A percentile compares a stretch with the other conserved stretches of the same genome.
These are phyloP conservation scores for Ascochyta viciae-villosae DNA, from an alignment of 2,329 filamentous ascomycete species.

Conservation along the genomic window DNA sequence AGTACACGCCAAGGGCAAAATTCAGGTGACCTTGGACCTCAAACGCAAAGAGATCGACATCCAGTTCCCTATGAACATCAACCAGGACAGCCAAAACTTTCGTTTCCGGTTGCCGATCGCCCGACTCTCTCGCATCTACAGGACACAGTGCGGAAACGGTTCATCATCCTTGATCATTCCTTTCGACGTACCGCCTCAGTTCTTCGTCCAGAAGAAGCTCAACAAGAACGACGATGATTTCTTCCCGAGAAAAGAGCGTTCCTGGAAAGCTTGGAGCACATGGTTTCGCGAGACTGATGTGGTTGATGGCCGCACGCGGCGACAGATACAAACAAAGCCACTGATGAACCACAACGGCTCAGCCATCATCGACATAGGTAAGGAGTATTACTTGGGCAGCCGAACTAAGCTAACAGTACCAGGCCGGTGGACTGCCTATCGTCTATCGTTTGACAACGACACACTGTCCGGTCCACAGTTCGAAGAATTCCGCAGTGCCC, in stretches of 20 bases:
- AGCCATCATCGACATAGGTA: slow-evolving; percentile 67
- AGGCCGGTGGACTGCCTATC: slow-evolving; percentile 70
- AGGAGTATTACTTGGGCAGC: slow-evolving; percentile 6
- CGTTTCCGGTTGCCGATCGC: slow-evolving; percentile 56
- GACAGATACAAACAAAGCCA: slow-evolving; percentile 28
- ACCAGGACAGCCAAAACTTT: slow-evolving; percentile 35
- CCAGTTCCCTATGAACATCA: slow-evolving; percentile 50
- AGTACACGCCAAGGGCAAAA: slow-evolving; percentile 32
- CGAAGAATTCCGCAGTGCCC: slow-evolving; percentile 57
- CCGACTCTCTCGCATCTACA: slow-evolving; percentile 53
- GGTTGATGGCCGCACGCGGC: slow-evolving; percentile 49
- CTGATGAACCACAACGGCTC: slow-evolving; percentile 51
- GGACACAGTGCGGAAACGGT: slow-evolving; percentile 16
- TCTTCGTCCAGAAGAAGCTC: slow-evolving; percentile 47
- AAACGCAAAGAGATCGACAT: slow-evolving; percentile 54
- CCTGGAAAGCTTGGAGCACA: slow-evolving; percentile 64
- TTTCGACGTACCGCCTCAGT: slow-evolving; percentile 51
- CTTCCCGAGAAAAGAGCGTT: slow-evolving; percentile 31
- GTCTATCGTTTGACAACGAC: slow-evolving; percentile 55
- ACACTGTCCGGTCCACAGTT: slow-evolving; percentile 47
- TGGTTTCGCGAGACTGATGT: slow-evolving; percentile 73
- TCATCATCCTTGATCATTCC: slow-evolving; percentile 41
- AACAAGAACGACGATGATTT: slow-evolving; percentile 19
- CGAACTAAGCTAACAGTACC: slow-evolving; percentile 2
- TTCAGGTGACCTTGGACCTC: slow-evolving; percentile 54